A percentile compares a stretch with the other conserved stretches of the same genome.
Conservation (phyloP, 1,284 basidiomycete species). For the Veloboletus limbatus region DNA sequence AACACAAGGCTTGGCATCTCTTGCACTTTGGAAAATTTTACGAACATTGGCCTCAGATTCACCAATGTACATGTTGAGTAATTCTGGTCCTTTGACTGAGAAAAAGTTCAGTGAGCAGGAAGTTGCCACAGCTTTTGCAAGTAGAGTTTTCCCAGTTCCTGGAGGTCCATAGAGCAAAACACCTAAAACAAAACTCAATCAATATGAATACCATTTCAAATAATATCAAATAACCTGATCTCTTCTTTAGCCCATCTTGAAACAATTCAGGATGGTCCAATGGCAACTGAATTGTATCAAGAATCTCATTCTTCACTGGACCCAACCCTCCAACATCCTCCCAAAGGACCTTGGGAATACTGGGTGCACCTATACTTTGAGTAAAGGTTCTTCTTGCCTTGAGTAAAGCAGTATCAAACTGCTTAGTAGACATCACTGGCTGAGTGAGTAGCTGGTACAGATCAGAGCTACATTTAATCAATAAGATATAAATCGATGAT, state of each 20-base stretch:
- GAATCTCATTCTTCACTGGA: slow-evolving; percentile 87
- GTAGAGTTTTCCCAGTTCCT: slow-evolving; percentile 93
- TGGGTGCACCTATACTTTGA: slow-evolving; percentile 93
- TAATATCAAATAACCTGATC: slow-evolving; percentile 63
- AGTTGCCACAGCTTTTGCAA: slow-evolving; percentile 93
- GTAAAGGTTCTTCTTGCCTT: slow-evolving; percentile 81
- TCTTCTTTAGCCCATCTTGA: slow-evolving; percentile 89
- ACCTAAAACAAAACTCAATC: slow-evolving; percentile 43
- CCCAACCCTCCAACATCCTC: slow-evolving; percentile 96
- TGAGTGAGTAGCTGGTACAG: neutral
- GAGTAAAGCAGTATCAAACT: slow-evolving; percentile 76
- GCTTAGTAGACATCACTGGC: slow-evolving; percentile 41
- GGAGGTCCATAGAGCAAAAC: slow-evolving; percentile 91
- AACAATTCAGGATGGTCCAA: slow-evolving; percentile 95
- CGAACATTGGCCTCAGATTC: slow-evolving; percentile 98
- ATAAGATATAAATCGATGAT: neutral
- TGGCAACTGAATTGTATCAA: slow-evolving; percentile 96
- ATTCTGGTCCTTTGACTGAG: slow-evolving; percentile 95
- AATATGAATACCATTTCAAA: neutral
- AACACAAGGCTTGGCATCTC: slow-evolving; percentile 88
- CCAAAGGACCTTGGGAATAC: slow-evolving; percentile 96
- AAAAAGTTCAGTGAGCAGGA: slow-evolving; percentile 92
- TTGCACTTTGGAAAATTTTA: slow-evolving; percentile 86
- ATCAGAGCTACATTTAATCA: slow-evolving; percentile 6
- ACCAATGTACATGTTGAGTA: slow-evolving; percentile 98